Base-by-base conservation (phyloP, 441 rosid species). In the Daphne laureola region DNA sequence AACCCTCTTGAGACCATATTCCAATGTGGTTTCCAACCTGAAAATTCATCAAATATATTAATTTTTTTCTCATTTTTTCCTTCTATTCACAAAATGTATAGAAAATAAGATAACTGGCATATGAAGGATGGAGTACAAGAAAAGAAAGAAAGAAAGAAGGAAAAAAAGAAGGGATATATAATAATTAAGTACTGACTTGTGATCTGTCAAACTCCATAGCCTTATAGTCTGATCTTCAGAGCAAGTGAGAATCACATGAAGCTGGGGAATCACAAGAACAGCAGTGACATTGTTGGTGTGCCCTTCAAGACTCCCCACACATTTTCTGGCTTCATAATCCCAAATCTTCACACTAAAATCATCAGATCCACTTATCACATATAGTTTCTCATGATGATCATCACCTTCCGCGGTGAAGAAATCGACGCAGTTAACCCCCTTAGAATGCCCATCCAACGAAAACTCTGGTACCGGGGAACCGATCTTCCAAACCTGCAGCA, bases 21-120 rank as follows among this genome's bases (percentile, higher is more conserved):
- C 84, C 70, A 87, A 63, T 14, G 95, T 93, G 62, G 83, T 79
- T 76, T 90, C 95, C 38, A 90, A 89, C 82, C 97, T 93, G 82
- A n/a, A 63, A 60, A 31, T 5, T 31, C 38, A 26, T 55, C 36
- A 21, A 43, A 25, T 12, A 44, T 14, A 12, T n/a, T n/a, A 48
- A 51, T 5, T n/a, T 55, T n/a, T n/a, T n/a, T n/a, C n/a, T n/a
- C n/a, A n/a, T n/a, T n/a, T n/a, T n/a, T n/a, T n/a, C n/a, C n/a
- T n/a, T n/a, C n/a, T n/a, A n/a, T n/a, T n/a, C n/a, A n/a, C n/a
- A n/a, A n/a, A n/a, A n/a, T n/a, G n/a, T n/a, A n/a, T n/a, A n/a
- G n/a, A n/a, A n/a, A n/a, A n/a, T n/a, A n/a, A n/a, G n/a, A n/a
- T n/a, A n/a, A n/a, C n/a, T n/a, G n/a, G n/a, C n/a, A n/a, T n/a